A percentile compares a stretch with the other conserved stretches of the same genome.
Evolutionary conservation across 192 early-diverging fungal genomes (phyloP).

Genomic region (Entomortierella chlamydospora): DNA sequence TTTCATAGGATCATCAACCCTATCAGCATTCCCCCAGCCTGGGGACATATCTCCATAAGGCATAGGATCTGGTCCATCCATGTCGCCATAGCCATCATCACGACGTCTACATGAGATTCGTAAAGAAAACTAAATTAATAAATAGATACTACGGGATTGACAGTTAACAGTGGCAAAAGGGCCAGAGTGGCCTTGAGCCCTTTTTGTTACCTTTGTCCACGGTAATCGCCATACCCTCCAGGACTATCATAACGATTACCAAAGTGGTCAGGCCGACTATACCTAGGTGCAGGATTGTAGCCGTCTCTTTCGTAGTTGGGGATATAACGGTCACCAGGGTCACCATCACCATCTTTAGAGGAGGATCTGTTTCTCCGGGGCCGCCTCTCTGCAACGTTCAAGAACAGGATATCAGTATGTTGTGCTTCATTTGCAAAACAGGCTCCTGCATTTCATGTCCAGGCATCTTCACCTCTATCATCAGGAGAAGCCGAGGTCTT

Average conservation of each 20-base stretch:
- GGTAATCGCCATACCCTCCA: constrained; percentile 58
- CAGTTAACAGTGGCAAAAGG: too few species aligned
- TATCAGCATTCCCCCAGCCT: constrained; percentile 46
- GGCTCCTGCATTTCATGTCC: too few species aligned
- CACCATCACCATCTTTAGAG: constrained; percentile 51
- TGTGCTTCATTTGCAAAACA: not conserved
- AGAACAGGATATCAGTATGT: not conserved
- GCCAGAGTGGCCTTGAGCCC: too few species aligned
- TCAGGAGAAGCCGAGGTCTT: constrained; percentile 50
- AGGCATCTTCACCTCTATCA: constrained; percentile 27
- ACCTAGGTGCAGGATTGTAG: constrained; percentile 69
- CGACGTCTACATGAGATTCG: constrained; percentile 17
- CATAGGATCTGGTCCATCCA: constrained; percentile 53
- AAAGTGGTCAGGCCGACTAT: constrained; percentile 55
- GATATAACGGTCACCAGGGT: constrained; percentile 82
- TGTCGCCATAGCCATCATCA: constrained; percentile 53
- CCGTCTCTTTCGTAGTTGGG: constrained; percentile 90
- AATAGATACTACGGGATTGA: too few species aligned
- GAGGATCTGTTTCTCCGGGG: constrained; percentile 43
- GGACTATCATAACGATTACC: constrained; percentile 47
- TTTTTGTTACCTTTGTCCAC: constrained; percentile 39
- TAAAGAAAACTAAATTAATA: not conserved
- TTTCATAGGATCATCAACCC: constrained; percentile 76
- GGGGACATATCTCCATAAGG: constrained; percentile 50
- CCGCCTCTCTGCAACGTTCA: constrained; percentile 30